Evolutionary conservation across 2,329 filamentous ascomycete genomes (phyloP).

Genomic region (Colletotrichum gigasporum): DNA sequence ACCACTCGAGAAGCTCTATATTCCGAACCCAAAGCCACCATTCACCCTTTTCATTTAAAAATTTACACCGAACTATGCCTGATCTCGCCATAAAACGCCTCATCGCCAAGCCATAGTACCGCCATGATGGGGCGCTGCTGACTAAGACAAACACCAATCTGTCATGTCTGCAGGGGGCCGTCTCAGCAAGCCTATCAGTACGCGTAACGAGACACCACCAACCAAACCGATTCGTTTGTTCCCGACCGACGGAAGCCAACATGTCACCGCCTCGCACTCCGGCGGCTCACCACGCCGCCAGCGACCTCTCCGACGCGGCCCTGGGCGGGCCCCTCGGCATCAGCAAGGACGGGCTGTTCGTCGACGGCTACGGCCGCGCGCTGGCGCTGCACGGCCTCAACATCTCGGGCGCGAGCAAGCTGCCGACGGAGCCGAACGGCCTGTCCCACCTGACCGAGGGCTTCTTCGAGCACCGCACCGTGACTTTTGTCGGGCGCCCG

Average conservation of each 20-base stretch:
- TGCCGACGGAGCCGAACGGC: constrained; percentile 47
- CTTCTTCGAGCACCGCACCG: constrained; percentile 50
- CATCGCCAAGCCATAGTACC: too few species aligned
- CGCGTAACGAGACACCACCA: not conserved
- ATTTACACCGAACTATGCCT: too few species aligned
- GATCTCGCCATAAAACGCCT: too few species aligned
- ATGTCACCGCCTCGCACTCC: constrained; percentile 8
- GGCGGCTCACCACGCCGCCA: constrained; percentile 34
- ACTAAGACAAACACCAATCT: constrained; percentile 10
- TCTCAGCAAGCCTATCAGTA: not conserved
- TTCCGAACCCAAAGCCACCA: too few species aligned
- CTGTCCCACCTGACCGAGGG: constrained; percentile 49
- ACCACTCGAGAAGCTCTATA: too few species aligned
- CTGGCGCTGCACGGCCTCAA: constrained; percentile 52
- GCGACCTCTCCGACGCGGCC: constrained; percentile 46
- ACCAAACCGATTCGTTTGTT: not conserved
- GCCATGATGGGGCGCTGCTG: not conserved
- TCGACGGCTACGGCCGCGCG: constrained; percentile 48
- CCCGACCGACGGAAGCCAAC: not conserved
- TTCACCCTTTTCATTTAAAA: too few species aligned
- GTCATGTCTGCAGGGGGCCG: not conserved
- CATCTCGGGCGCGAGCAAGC: constrained; percentile 51
- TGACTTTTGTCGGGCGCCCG: constrained; percentile 49
- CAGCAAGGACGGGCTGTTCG: constrained; percentile 41
- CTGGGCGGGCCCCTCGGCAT: constrained; percentile 43